Base-by-base conservation (phyloP, 1,284 basidiomycete genomes). In the Melampsora americana region DNA sequence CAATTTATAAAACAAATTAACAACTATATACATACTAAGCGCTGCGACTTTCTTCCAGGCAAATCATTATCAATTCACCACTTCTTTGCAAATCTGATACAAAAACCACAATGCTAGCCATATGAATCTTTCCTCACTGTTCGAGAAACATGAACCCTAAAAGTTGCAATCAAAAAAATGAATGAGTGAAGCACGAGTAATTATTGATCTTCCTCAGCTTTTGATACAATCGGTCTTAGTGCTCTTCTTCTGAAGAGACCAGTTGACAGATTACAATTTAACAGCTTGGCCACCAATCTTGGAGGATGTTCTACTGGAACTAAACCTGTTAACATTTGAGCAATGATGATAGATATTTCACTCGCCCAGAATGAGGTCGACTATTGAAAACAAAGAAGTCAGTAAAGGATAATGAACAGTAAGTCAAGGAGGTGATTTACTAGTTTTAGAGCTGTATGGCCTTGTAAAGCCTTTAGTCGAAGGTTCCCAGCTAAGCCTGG, bases 281-380 rank as follows among this genome's bases (percentile, higher is more conserved):
- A 65, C 11, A 72, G 18, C 39, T 72, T 72, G 20, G 69, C 69
- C 12, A 72, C 61, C n/a, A 71, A 39, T 12, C 50, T 35, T 72
- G 16, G 44, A 64, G 30, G 39, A 32, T 32, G 59, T 39, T 30
- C 7, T 53, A 61, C 60, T 30, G 9, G 69, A 64, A 26, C 35
- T 28, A 12, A 56, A 35, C 9, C 50, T 56, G 50, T 20, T n/a
- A 64, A 46, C 5, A 62, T 20, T 7, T 59, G 69, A 11, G 69
- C 60, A 11, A 72, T 26, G 60, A 72, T 39, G 20, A 72, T 46
- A 9, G 69, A 72, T 28, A 72, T 16, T 1, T 72, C 61, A 20
- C 28, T 64, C 7, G 69, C 69, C 69, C 69, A 72, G 48, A 72
- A 72, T 39, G 69, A 72, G 3, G 69, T 72, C 3, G 69, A 46